phyloP scores from a whole-genome alignment of 306 rosid species.

The Arachis stenosperma region DNA sequence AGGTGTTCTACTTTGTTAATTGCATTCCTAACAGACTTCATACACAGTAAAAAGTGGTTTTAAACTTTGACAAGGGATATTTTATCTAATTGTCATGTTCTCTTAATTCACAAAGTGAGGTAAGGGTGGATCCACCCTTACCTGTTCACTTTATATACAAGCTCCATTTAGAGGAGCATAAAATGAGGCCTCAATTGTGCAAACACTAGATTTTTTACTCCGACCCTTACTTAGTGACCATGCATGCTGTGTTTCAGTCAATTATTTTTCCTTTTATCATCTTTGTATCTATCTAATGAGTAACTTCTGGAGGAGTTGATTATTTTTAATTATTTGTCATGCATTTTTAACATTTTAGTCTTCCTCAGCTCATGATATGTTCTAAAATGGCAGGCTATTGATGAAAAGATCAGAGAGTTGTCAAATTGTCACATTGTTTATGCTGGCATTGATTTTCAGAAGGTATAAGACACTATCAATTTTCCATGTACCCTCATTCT shows the following conservation, averaged over 20 bases:
- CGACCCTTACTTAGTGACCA: neutral
- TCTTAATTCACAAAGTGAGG: neutral
- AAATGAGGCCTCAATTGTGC: neutral
- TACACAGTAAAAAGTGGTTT: too few species aligned
- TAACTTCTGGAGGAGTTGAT: slow-evolving; percentile 8
- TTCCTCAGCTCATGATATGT: slow-evolving; percentile 27
- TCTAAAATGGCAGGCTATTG: slow-evolving; percentile 74
- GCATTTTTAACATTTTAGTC: slow-evolving; percentile 22
- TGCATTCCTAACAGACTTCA: neutral
- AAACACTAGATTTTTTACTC: neutral
- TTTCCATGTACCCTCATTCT: slow-evolving; percentile 11
- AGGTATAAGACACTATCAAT: slow-evolving; percentile 53
- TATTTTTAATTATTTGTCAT: slow-evolving; percentile 6
- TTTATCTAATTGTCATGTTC: neutral
- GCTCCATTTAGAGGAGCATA: neutral
- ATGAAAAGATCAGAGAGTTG: slow-evolving; percentile 93
- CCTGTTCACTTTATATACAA: neutral
- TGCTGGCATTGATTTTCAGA: slow-evolving; percentile 78
- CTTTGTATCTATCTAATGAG: slow-evolving; percentile 34
- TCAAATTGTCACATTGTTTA: slow-evolving; percentile 95
- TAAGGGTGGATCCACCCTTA: neutral
- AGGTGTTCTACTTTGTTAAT: neutral
- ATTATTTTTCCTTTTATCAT: slow-evolving; percentile 19
- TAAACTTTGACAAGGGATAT: neutral
- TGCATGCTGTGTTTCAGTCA: slow-evolving; percentile 8